Evolutionary conservation across 306 rosid genomes (phyloP).

Genomic region (Quercus wislizeni): DNA sequence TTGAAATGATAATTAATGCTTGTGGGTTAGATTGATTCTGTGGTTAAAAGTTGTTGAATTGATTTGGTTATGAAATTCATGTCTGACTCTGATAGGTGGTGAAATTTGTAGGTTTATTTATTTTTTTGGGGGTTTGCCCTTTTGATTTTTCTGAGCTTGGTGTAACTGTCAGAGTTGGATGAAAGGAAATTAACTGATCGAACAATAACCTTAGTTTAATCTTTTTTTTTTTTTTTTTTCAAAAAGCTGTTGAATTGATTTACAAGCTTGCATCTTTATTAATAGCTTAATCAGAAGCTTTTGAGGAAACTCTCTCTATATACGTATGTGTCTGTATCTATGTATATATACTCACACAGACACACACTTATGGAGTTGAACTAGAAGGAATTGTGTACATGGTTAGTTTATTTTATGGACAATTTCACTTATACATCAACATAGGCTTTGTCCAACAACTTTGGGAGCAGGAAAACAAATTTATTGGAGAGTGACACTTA

Average conservation of each 20-base stretch:
- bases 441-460: no score
- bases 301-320: neutral
- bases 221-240: neutral
- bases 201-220: neutral
- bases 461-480: no score
- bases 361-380: neutral
- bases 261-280: neutral
- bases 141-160: constrained; percentile 7
- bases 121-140: neutral
- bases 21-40: neutral
- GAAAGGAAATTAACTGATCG: constrained; percentile 19
- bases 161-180: constrained; percentile 13
- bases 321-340: neutral
- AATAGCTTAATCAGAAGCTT: neutral
- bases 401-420: neutral
- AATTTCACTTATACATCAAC: neutral
- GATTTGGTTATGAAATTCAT: neutral
- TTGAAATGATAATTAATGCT: neutral
- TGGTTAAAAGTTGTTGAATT: neutral
- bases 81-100: neutral
- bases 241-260: neutral
- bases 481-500: no score
- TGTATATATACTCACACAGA: neutral
- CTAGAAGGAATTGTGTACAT: neutral
- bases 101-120: neutral